These are phyloP conservation scores for Neonectria magnoliae DNA, from an alignment of 2,329 filamentous ascomycete species.

Conservation along the genomic window DNA sequence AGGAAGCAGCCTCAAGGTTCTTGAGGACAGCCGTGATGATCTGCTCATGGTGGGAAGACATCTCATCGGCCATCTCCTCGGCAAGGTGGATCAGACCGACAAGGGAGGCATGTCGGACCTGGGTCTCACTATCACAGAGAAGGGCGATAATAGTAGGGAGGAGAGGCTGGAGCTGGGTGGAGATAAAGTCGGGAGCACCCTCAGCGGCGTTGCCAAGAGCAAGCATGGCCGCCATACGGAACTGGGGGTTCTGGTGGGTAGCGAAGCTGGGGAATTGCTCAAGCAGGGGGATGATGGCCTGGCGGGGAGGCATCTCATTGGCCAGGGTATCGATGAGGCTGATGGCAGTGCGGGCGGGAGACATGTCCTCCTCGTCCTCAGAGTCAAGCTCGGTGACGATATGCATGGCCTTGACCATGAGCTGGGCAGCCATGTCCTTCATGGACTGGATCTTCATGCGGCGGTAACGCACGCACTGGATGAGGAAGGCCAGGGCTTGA, in stretches of 20 bases:
- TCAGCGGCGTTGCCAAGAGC: conserved; percentile 94
- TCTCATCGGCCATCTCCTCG: conserved; percentile 91
- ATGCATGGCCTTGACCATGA: conserved; percentile 88
- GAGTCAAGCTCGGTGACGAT: conserved; percentile 91
- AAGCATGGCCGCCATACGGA: conserved; percentile 89
- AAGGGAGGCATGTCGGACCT: conserved; percentile 87
- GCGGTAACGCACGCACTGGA: conserved; percentile 90
- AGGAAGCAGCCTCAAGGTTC: conserved; percentile 85
- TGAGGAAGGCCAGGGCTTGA: conserved; percentile 92
- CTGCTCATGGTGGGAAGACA: conserved; percentile 83
- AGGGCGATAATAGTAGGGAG: conserved; percentile 86
- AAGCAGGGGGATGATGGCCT: conserved; percentile 92
- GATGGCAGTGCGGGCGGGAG: conserved; percentile 85
- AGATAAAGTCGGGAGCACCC: conserved; percentile 96
- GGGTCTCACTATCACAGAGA: conserved; percentile 83
- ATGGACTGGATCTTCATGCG: conserved; percentile 96
- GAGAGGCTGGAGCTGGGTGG: conserved; percentile 87
- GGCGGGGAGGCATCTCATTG: conserved; percentile 87
- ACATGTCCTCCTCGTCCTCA: conserved; percentile 77
- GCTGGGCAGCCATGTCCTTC: conserved; percentile 81
- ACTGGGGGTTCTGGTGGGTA: conserved; percentile 76
- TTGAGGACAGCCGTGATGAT: conserved; percentile 86
- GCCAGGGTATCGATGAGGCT: conserved; percentile 90
- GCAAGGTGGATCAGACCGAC: conserved; percentile 90
- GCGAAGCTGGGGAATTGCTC: conserved; percentile 87